Evolutionary conservation across 83 land plant species (phyloP).

Genomic region (Thuja plicata): DNA sequence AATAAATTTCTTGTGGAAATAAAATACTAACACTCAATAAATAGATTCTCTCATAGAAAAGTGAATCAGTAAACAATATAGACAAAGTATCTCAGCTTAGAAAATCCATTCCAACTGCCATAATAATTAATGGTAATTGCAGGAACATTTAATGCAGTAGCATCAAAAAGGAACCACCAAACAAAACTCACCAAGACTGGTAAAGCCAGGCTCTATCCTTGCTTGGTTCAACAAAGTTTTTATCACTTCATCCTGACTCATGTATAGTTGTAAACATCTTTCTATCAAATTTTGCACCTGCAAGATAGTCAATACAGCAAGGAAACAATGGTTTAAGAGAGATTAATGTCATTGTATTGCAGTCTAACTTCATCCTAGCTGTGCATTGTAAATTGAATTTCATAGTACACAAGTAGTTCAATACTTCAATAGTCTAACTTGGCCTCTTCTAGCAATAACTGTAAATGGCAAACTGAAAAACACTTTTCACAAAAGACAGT

Average conservation of each 20-base stretch:
- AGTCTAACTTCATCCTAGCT: not conserved
- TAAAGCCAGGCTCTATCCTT: conserved; percentile 91
- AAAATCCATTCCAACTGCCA: not conserved
- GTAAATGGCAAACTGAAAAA: not conserved
- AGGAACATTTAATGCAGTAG: not conserved
- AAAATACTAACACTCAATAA: not conserved
- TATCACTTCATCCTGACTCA: conserved; percentile 88
- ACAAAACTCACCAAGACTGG: conserved; percentile 66
- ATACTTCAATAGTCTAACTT: not conserved
- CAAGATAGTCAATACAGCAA: not conserved
- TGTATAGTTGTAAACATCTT: conserved; percentile 84
- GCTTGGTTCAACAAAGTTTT: conserved; percentile 81
- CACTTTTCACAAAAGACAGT: not conserved
- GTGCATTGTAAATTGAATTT: not conserved
- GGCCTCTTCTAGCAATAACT: not conserved
- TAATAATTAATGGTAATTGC: not conserved
- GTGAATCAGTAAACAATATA: not conserved
- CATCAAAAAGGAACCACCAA: not conserved
- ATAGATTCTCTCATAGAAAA: not conserved
- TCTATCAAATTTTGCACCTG: conserved; percentile 95
- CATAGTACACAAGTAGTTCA: not conserved
- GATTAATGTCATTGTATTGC: not conserved
- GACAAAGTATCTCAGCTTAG: not conserved
- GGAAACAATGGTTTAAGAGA: not conserved
- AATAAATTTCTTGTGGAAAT: not conserved